Evolutionary conservation across 192 early-diverging fungal species (phyloP).

Genomic region (Backusella australiensis): DNA sequence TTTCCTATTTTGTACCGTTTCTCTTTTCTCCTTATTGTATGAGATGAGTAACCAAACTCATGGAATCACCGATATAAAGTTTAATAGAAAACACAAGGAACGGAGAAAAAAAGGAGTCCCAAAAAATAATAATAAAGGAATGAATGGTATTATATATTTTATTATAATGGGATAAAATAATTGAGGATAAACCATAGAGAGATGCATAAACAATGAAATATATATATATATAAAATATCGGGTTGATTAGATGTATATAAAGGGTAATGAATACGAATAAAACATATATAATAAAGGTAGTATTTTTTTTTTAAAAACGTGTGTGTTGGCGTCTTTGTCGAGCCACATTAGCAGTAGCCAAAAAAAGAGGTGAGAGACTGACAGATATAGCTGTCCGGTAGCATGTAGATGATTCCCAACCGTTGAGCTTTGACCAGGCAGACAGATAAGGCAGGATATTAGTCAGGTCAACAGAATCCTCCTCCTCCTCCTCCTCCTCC

Average conservation of each 20-base stretch:
- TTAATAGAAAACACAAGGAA: neutral
- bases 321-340: neutral
- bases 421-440: neutral
- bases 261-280: neutral
- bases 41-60: neutral
- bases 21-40: neutral
- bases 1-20: neutral
- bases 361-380: neutral
- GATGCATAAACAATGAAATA: neutral
- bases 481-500: no score
- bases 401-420: neutral
- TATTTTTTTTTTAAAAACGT: neutral
- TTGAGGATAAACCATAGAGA: neutral
- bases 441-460: neutral
- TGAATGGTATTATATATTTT: neutral
- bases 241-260: neutral
- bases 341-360: neutral
- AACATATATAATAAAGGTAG: neutral
- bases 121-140: neutral
- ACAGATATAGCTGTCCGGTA: neutral
- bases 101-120: neutral
- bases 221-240: neutral
- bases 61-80: neutral
- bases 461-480: neutral
- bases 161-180: neutral